Conservation (phyloP, 2,329 filamentous ascomycete species). For the Laburnicola sp. region DNA sequence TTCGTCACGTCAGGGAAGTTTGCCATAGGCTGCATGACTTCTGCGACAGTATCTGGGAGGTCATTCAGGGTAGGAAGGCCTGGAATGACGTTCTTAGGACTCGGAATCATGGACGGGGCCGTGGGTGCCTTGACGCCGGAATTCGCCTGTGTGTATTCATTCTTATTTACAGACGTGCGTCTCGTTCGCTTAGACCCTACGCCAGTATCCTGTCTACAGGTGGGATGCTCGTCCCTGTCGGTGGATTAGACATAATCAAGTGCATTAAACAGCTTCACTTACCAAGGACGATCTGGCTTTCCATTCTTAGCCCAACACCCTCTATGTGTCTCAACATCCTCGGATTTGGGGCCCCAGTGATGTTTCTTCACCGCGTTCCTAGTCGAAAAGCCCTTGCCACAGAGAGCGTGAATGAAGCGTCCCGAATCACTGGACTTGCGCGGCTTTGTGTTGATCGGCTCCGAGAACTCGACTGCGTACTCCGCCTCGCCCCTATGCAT, state of each 20-base stretch:
- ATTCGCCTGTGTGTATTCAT: not conserved
- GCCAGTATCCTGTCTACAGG: constrained; percentile 21
- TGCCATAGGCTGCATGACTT: constrained; percentile 3
- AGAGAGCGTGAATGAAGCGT: constrained; percentile 33
- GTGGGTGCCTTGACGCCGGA: constrained; percentile 9
- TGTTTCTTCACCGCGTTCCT: constrained; percentile 38
- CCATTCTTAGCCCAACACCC: constrained; percentile 40
- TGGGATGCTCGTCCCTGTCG: constrained; percentile 33
- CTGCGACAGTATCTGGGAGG: constrained; percentile 15
- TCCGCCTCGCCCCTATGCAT: not conserved
- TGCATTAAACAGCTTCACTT: not conserved
- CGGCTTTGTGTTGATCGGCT: not conserved
- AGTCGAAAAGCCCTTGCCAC: constrained; percentile 31
- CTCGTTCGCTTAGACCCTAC: not conserved
- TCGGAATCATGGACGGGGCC: constrained; percentile 17
- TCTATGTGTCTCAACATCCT: constrained; percentile 29
- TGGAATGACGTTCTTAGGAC: constrained; percentile 5
- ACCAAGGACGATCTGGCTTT: constrained; percentile 36
- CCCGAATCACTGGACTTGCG: not conserved
- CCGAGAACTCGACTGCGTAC: not conserved
- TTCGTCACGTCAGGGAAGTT: not conserved
- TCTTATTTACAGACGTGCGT: not conserved
- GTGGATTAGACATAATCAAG: not conserved
- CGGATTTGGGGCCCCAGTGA: constrained; percentile 34
- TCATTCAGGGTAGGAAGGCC: constrained; percentile 21